Percentiles rank a stretch among this genome's conserved stretches.
Evolutionary conservation across 116 monocot species (phyloP).

Genomic region (Papilionanthe hybrid): DNA sequence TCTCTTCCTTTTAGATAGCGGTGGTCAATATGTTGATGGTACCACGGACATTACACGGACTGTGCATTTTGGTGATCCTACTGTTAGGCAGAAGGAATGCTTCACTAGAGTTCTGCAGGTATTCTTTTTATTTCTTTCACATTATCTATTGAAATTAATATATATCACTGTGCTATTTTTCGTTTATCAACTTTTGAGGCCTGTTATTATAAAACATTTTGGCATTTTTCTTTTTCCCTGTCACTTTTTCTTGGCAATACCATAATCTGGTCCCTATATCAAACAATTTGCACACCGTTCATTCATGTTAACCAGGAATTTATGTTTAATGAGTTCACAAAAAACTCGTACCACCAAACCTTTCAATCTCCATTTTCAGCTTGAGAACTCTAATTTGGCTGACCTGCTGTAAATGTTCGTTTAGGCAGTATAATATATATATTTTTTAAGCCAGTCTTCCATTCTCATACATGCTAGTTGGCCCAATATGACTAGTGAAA

Average conservation of each 20-base stretch:
- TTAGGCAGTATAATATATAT: not conserved
- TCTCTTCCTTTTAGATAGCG: slow-evolving; percentile 88
- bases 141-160: not conserved
- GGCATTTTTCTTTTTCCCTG: not conserved
- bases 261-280: not conserved
- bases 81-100: slow-evolving; percentile 76
- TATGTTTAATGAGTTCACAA: not conserved
- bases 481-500: not conserved
- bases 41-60: slow-evolving; percentile 95
- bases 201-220: not conserved
- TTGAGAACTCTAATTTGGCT: not conserved
- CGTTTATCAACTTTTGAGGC: not conserved
- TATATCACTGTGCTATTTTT: not conserved
- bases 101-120: slow-evolving; percentile 96
- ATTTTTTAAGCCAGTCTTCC: not conserved
- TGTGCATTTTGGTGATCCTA: slow-evolving; percentile 93
- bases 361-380: not conserved
- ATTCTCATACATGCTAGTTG: not conserved
- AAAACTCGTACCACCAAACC: not conserved
- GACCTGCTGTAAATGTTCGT: not conserved
- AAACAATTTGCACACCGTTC: not conserved
- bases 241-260: not conserved
- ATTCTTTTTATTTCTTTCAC: not conserved
- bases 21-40: slow-evolving; percentile 87
- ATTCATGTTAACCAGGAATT: not conserved